phyloP scores from a whole-genome alignment of 192 early-diverging fungal genomes.

The Coemansia sp. region DNA sequence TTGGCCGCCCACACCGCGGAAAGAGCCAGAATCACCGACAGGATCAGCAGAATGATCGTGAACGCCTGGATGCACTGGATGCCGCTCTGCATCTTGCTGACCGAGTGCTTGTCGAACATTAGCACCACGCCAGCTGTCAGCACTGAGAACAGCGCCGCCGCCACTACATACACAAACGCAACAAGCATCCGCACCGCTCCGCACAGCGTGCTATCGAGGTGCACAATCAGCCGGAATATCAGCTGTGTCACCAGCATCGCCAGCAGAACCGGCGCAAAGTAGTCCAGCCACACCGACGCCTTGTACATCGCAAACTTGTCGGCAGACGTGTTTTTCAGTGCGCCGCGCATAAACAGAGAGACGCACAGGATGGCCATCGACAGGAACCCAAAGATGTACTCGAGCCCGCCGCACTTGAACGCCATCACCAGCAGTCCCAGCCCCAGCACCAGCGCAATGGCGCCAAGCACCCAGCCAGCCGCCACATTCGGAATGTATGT shows the following conservation, averaged over 20 bases:
- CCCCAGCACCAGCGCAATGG: constrained; percentile 35
- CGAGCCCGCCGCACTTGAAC: constrained; percentile 45
- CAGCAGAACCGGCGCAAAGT: constrained; percentile 43
- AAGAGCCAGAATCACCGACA: constrained; percentile 27
- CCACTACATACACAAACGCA: constrained; percentile 32
- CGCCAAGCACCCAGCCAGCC: constrained; percentile 47
- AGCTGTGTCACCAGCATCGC: constrained; percentile 37
- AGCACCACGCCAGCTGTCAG: constrained; percentile 43
- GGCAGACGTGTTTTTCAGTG: constrained; percentile 18
- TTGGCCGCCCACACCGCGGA: constrained; percentile 30
- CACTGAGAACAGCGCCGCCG: constrained; percentile 28
- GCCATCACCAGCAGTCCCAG: constrained; percentile 35
- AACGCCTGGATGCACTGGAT: constrained; percentile 52
- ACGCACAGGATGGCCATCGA: constrained; percentile 35
- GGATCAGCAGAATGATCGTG: constrained; percentile 34
- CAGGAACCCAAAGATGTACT: constrained; percentile 46
- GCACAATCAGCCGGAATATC: constrained; percentile 46
- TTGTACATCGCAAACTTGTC: constrained; percentile 43
- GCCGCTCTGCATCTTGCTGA: constrained; percentile 29
- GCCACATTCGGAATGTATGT: constrained; percentile 51
- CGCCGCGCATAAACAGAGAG: constrained; percentile 38
- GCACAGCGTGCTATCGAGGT: constrained; percentile 47
- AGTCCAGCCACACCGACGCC: constrained; percentile 46
- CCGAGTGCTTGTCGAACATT: constrained; percentile 46
- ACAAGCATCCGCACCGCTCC: constrained; percentile 25